phyloP scores from a whole-genome alignment of 257 asterid genomes.

The Rehmannia glutinosa region DNA sequence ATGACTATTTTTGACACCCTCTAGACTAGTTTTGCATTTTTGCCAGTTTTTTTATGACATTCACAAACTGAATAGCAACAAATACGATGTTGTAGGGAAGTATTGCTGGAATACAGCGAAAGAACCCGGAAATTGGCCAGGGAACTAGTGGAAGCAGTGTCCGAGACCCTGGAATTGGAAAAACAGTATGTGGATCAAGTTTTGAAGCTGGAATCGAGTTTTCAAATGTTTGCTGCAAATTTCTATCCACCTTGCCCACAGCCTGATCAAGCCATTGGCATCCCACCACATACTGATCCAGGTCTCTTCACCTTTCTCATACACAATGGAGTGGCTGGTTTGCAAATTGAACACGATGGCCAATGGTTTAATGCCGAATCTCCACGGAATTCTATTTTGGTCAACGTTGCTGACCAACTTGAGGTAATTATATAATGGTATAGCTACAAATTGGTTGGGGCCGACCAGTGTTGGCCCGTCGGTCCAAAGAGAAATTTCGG shows the following conservation, averaged over 20 bases:
- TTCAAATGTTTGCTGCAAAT: slow-evolving; percentile 32
- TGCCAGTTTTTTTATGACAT: not conserved
- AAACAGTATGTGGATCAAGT: slow-evolving; percentile 5
- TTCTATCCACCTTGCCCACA: slow-evolving; percentile 43
- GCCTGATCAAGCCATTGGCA: slow-evolving; percentile 40
- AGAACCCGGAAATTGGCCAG: slow-evolving; percentile 14
- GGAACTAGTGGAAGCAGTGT: slow-evolving; percentile 13
- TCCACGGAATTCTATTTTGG: slow-evolving; percentile 26
- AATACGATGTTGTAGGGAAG: slow-evolving; percentile 14
- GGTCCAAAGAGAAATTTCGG: too few species aligned
- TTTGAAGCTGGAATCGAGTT: slow-evolving; percentile 29
- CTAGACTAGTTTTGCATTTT: too few species aligned
- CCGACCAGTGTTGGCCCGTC: too few species aligned
- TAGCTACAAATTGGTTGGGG: too few species aligned
- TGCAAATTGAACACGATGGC: slow-evolving; percentile 31
- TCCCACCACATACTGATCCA: slow-evolving; percentile 40
- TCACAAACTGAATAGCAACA: not conserved
- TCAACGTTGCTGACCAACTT: slow-evolving; percentile 34
- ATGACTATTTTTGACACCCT: too few species aligned
- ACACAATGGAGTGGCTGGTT: slow-evolving; percentile 34
- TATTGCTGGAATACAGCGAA: slow-evolving; percentile 20
- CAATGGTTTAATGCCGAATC: slow-evolving; percentile 31
- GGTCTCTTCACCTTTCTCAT: slow-evolving; percentile 36
- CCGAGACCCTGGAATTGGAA: slow-evolving; percentile 14
- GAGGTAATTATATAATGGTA: slow-evolving; percentile 5